Base-by-base conservation (phyloP, 208 protist species). In the Acanthamoeba lenticulata region DNA sequence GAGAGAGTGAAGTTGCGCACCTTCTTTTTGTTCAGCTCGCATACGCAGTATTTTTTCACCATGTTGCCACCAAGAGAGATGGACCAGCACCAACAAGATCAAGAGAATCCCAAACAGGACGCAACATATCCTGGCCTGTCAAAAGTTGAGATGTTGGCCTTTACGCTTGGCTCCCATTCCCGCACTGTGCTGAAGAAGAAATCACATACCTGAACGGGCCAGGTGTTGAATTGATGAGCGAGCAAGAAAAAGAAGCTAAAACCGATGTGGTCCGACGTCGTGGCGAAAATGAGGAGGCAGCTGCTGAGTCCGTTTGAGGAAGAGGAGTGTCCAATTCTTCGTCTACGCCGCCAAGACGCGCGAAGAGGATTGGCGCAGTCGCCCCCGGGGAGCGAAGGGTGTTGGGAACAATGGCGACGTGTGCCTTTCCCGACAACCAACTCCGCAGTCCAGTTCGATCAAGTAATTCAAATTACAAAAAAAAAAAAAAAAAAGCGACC, bases 51-150 rank as follows among this genome's bases (percentile, higher is more conserved):
- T 79, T 29, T 79, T 79, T 21, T 79, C 69, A 13, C 69, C 69
- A 45, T 79, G 69, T 29, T 79, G 69, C 69, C 69, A 79, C 69
- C 69, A 79, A 3, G 69, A 79, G 36, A 79, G 69, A 21, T 79
- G 69, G 34, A 79, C 69, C 36, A 79, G 40, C 13, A 45, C 38
- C 0, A 79, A 36, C 19, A 79, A 36, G 32, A 79, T 38, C 69
- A 79, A 21, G 36, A 79, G 69, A 29, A 79, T 36, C 32, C 38
- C 40, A 45, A 79, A 79, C 36, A 79, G 36, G 19, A 79, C 69
- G 69, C 69, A 79, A n/a, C 69, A 79, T 2, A 79, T 79, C 69
- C 69, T 79, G 36, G 69, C 69, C 69, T 79, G 15, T 42, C 21
- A 44, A 36, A 77, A 5, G 6, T 6, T 69, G 21, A 42, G 21